A percentile compares a stretch with the other conserved stretches of the same genome.
These are phyloP conservation scores for Chloranthus sessilifolius DNA, from an alignment of 164 flowering plant species.

Conservation along the genomic window DNA sequence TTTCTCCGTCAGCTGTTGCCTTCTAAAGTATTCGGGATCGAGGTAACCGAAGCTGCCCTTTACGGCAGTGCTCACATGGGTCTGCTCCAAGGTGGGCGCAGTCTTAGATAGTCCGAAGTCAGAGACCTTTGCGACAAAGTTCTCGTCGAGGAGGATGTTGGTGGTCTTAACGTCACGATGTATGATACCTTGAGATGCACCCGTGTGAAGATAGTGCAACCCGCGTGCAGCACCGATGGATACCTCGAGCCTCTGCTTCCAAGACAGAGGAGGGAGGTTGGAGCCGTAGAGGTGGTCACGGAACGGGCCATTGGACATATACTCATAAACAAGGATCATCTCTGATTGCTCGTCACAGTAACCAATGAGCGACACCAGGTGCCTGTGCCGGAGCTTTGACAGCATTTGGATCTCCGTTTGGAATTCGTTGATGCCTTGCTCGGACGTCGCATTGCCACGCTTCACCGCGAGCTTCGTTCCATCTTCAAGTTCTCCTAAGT, in stretches of 20 bases:
- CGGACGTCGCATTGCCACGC: slow-evolving; percentile 61
- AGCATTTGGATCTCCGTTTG: slow-evolving; percentile 79
- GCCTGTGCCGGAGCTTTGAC: slow-evolving; percentile 83
- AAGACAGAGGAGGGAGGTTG: slow-evolving; percentile 41
- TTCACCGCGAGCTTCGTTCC: slow-evolving; percentile 74
- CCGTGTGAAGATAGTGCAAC: slow-evolving; percentile 88
- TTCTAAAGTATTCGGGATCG: slow-evolving; percentile 83
- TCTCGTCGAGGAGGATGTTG: slow-evolving; percentile 78
- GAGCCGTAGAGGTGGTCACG: slow-evolving; percentile 80
- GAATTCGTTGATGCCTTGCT: slow-evolving; percentile 86
- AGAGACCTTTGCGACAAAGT: slow-evolving; percentile 69
- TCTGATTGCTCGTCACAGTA: slow-evolving; percentile 79
- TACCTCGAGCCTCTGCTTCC: slow-evolving; percentile 80
- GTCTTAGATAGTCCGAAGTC: slow-evolving; percentile 84
- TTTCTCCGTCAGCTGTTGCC: slow-evolving; percentile 81
- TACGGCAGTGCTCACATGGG: slow-evolving; percentile 91
- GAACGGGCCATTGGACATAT: slow-evolving; percentile 82
- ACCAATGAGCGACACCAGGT: slow-evolving; percentile 77
- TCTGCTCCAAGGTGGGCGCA: slow-evolving; percentile 61
- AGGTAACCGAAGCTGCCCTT: slow-evolving; percentile 95
- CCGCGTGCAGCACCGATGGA: slow-evolving; percentile 90
- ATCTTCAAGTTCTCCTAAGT: slow-evolving; percentile 54
- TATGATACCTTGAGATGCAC: slow-evolving; percentile 78
- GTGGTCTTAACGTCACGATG: slow-evolving; percentile 96
- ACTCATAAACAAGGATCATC: slow-evolving; percentile 91